phyloP scores from a whole-genome alignment of 1,284 basidiomycete genomes.

The Meripilus lineatus region DNA sequence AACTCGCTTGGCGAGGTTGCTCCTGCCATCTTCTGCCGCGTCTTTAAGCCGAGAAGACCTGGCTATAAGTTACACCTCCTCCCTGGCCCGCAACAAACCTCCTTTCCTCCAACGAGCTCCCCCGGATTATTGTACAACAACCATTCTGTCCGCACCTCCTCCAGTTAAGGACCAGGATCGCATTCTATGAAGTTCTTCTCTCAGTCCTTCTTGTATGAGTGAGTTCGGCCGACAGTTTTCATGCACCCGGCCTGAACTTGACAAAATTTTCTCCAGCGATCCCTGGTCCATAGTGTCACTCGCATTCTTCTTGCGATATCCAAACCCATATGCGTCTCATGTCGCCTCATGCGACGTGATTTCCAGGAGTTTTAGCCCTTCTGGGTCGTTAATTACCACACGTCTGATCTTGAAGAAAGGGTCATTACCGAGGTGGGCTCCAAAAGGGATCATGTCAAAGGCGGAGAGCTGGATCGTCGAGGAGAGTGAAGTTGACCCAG shows the following conservation, averaged over 20 bases:
- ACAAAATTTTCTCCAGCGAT: too few relatives aligned
- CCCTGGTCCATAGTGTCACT: slow-evolving; percentile 88
- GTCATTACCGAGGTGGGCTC: slow-evolving; percentile 87
- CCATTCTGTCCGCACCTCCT: too few relatives aligned
- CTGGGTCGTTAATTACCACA: slow-evolving; percentile 80
- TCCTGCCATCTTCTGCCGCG: too few relatives aligned
- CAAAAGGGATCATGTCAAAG: slow-evolving; percentile 69
- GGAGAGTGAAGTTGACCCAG: slow-evolving; percentile 84
- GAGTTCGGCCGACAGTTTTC: too few relatives aligned
- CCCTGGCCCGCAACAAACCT: too few relatives aligned
- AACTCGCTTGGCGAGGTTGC: too few relatives aligned
- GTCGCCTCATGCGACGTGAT: slow-evolving; percentile 95
- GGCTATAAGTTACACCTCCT: too few relatives aligned
- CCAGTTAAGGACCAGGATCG: slow-evolving; percentile 36
- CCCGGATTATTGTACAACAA: too few relatives aligned
- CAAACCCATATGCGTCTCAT: slow-evolving; percentile 93
- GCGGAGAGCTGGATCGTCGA: slow-evolving; percentile 87
- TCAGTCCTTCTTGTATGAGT: slow-evolving; percentile 80
- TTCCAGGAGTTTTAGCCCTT: slow-evolving; percentile 67
- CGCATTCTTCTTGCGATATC: slow-evolving; percentile 95
- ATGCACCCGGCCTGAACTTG: not conserved
- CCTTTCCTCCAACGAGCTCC: too few relatives aligned
- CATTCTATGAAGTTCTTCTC: slow-evolving; percentile 74
- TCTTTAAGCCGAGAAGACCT: too few relatives aligned
- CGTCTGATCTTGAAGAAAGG: slow-evolving; percentile 92